Evolutionary conservation across 2,329 filamentous ascomycete species (phyloP).

Genomic region (Pseudogymnoascus destructans): DNA sequence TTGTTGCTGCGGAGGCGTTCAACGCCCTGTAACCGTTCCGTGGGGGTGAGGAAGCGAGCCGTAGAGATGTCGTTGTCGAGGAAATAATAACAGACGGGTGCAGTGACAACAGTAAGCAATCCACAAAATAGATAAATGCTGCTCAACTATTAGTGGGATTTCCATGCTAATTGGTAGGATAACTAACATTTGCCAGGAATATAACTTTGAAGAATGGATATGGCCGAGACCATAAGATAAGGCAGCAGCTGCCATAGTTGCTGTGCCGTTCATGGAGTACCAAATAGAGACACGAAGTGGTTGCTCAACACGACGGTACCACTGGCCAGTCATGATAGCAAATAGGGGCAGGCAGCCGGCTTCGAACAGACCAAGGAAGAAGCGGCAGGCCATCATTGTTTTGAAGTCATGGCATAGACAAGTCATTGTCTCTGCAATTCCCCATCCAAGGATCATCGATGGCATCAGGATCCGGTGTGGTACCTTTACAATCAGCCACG

Average conservation of each 20-base stretch:
- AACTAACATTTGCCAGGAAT: conserved; percentile 23
- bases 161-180: conserved; percentile 28
- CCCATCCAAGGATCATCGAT: conserved; percentile 41
- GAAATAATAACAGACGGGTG: conserved; percentile 14
- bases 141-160: conserved; percentile 13
- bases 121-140: conserved; percentile 44
- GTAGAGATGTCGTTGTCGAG: conserved; percentile 13
- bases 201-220: conserved; percentile 34
- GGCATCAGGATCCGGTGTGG: conserved; percentile 42
- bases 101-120: conserved; percentile 35
- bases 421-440: conserved; percentile 30
- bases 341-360: conserved; percentile 30
- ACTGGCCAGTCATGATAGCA: conserved; percentile 46
- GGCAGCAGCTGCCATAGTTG: conserved; percentile 33
- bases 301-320: conserved; percentile 47
- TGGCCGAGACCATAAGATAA: conserved; percentile 43
- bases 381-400: conserved; percentile 27
- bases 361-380: conserved; percentile 30
- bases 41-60: conserved; percentile 35
- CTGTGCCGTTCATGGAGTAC: conserved; percentile 49
- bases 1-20: conserved; percentile 42
- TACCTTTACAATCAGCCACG: conserved; percentile 38
- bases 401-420: conserved; percentile 25
- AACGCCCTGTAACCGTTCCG: conserved; percentile 40
- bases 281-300: conserved; percentile 42